These are phyloP conservation scores for Cadophora malorum DNA, from an alignment of 2,329 filamentous ascomycete species.

Conservation along the genomic window DNA sequence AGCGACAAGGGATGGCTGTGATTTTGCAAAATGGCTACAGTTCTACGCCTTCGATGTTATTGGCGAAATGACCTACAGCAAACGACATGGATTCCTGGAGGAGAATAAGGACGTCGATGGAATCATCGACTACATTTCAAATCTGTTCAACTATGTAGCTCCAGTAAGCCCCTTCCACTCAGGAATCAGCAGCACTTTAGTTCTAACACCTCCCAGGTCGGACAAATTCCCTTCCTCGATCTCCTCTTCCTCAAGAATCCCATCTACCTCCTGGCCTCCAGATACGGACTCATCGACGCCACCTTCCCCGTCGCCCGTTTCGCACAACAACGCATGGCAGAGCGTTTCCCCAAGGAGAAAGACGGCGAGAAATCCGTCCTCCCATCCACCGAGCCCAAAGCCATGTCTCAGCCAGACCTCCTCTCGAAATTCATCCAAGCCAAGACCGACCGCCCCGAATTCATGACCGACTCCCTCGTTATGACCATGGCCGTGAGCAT, in stretches of 20 bases:
- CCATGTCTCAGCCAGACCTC: slow-evolving; percentile 59
- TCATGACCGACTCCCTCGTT: slow-evolving; percentile 74
- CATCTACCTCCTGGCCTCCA: slow-evolving; percentile 69
- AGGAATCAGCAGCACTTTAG: not conserved
- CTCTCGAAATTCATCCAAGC: slow-evolving; percentile 76
- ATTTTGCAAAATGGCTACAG: slow-evolving; percentile 77
- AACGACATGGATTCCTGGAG: slow-evolving; percentile 77
- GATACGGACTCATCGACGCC: slow-evolving; percentile 69
- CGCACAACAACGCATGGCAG: slow-evolving; percentile 69
- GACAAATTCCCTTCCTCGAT: slow-evolving; percentile 77
- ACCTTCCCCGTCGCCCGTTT: slow-evolving; percentile 78
- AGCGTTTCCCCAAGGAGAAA: slow-evolving; percentile 57
- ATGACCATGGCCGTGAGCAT: slow-evolving; percentile 75
- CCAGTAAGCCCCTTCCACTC: slow-evolving; percentile 56
- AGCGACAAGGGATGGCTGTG: slow-evolving; percentile 52
- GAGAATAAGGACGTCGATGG: slow-evolving; percentile 77
- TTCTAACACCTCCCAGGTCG: slow-evolving; percentile 55
- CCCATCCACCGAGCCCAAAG: slow-evolving; percentile 32
- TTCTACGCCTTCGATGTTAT: slow-evolving; percentile 86
- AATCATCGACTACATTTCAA: slow-evolving; percentile 69
- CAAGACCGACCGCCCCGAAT: slow-evolving; percentile 68
- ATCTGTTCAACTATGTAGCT: slow-evolving; percentile 73
- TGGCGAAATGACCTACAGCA: slow-evolving; percentile 77
- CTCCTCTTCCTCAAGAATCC: slow-evolving; percentile 77
- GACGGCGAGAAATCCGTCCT: slow-evolving; percentile 28